Percentiles rank a stretch among this genome's conserved stretches.
Conservation (phyloP, 768 basidiomycete genomes). For the Chlorophyllum brunneum region DNA sequence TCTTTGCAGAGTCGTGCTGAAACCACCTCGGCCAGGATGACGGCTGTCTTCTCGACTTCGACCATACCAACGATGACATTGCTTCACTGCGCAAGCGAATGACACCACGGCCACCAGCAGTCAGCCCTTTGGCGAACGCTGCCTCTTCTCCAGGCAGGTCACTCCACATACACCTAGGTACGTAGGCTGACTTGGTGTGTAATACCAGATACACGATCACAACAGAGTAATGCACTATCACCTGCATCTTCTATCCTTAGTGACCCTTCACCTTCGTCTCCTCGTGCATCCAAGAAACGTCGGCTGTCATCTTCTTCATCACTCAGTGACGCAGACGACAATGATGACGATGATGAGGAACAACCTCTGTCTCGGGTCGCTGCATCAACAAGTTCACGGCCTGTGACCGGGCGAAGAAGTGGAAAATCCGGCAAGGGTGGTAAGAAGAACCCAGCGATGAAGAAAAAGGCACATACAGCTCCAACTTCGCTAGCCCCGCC, state of each 20-base stretch:
- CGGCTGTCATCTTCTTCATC: slow-evolving; percentile 46
- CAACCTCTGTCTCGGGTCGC: slow-evolving; percentile 52
- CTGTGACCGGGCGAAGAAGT: slow-evolving; percentile 35
- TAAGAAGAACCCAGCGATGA: slow-evolving; percentile 55
- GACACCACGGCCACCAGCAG: slow-evolving; percentile 44
- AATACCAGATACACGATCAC: slow-evolving; percentile 24
- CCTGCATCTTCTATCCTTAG: slow-evolving; percentile 48
- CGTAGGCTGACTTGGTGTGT: not conserved
- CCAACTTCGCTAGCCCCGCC: slow-evolving; percentile 41
- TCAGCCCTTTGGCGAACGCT: slow-evolving; percentile 40
- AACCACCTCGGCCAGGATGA: slow-evolving; percentile 48
- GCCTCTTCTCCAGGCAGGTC: slow-evolving; percentile 51
- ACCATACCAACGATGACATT: slow-evolving; percentile 69
- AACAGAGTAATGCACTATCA: slow-evolving; percentile 32
- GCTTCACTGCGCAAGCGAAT: slow-evolving; percentile 69
- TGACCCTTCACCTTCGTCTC: slow-evolving; percentile 43
- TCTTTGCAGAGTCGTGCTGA: not conserved
- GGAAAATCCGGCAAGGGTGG: slow-evolving; percentile 52
- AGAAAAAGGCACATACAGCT: slow-evolving; percentile 54
- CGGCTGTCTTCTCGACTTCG: slow-evolving; percentile 75
- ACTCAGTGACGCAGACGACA: slow-evolving; percentile 49
- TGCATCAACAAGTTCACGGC: slow-evolving; percentile 18
- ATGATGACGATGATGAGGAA: slow-evolving; percentile 46
- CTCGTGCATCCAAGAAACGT: slow-evolving; percentile 46
- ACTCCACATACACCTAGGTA: slow-evolving; percentile 1